Evolutionary conservation across 1,284 basidiomycete species (phyloP), one percentile per base, ranked within the genome.

Genomic region (Irpex lacteus): DNA sequence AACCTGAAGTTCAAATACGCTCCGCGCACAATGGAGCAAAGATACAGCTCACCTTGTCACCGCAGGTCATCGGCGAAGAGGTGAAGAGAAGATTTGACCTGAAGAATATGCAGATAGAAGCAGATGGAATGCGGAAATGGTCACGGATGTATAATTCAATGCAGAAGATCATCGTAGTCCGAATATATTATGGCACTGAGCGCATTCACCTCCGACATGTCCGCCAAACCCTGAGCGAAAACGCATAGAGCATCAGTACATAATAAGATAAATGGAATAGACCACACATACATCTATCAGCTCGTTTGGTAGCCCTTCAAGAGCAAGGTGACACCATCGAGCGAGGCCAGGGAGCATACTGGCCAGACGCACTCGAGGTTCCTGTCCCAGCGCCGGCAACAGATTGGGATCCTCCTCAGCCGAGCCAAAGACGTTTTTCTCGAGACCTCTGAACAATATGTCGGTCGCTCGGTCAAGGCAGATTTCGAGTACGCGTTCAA

Each of bases 251-350:
- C 40, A 44, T 44, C 40, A 44, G 40, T 15, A 3, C 9, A 55
- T 68, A 15, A 67, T 49, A 40, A 58, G 11, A 15, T 26, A 34
- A 50, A 38, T 7, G 38, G 53, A 37, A 60, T 64, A 40, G 40
- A 59, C 5, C 40, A 67, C 66, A 55, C 91, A 74, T 74, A 93
- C 92, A 77, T 96, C 93, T 32, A 95, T 85, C 69, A 95, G 80
- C 74, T 92, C 91, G 75, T 94, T 96, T 21, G 94, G 92, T 55
- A 91, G 74, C 7, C 85, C 85, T 63, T 88, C 84, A 60, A 94
- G 74, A 40, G 90, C 89, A 55, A 88, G 68, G 67, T 87, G 85
- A 71, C 88, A 90, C 88, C 93, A 94, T 64, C 87, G 80, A 58
- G 91, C 86, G 49, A 96, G 78, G 1, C 88, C 88, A 4, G 94